phyloP scores from a whole-genome alignment of 352 stramenopile genomes.

The Phytopythium cucurbitacearum region DNA sequence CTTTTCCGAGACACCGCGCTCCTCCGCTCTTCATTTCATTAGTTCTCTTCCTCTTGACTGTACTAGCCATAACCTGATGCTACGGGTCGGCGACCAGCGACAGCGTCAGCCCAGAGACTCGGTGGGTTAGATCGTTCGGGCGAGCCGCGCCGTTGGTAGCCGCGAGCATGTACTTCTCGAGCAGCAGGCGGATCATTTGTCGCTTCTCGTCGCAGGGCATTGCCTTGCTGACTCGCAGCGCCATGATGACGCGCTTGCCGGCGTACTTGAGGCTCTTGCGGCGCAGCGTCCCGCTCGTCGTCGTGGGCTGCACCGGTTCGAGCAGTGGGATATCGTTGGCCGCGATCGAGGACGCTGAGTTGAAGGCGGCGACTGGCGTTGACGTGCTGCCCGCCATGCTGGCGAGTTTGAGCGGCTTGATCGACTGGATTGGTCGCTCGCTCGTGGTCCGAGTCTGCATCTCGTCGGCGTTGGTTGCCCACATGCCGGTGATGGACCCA shows the following conservation, averaged over 20 bases:
- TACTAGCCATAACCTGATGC: not conserved
- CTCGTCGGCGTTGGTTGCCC: constrained; percentile 4
- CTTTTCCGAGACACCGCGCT: constrained; percentile 16
- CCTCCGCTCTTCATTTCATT: not conserved
- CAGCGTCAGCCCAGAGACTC: constrained; percentile 14
- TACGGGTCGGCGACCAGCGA: constrained; percentile 6
- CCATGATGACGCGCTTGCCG: constrained; percentile 68
- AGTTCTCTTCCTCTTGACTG: not conserved
- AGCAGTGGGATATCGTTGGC: not conserved
- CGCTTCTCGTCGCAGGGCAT: constrained; percentile 45
- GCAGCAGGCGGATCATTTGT: constrained; percentile 52
- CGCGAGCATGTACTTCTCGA: constrained; percentile 23
- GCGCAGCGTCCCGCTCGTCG: not conserved
- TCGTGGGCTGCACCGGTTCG: not conserved
- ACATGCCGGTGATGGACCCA: constrained; percentile 7
- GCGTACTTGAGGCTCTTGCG: constrained; percentile 45
- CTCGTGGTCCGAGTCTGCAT: not conserved
- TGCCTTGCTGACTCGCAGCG: constrained; percentile 44
- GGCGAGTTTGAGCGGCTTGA: constrained; percentile 10
- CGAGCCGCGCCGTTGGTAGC: not conserved
- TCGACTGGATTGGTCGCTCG: not conserved
- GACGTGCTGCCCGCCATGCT: not conserved
- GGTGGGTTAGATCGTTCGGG: constrained; percentile 5
- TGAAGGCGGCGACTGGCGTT: not conserved
- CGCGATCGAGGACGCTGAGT: constrained; percentile 1